Evolutionary conservation across 2,329 filamentous ascomycete species (phyloP), one percentile per base, ranked within the genome.

Genomic region (Erysiphe pisi): DNA sequence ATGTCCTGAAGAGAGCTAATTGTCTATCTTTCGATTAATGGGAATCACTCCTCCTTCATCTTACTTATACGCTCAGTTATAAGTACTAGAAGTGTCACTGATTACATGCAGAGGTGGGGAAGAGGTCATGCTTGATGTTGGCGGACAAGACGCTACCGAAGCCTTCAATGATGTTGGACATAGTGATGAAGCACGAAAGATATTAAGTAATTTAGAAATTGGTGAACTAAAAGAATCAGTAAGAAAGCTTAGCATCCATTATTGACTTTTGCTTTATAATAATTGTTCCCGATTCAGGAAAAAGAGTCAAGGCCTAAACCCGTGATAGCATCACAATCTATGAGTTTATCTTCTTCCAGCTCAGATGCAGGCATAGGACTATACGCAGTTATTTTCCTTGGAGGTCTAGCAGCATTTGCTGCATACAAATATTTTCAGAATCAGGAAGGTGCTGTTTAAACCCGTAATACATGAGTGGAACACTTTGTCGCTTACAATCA

Each of bases 161-260:
- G 94, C 95, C 79, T 99, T 99, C 83, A 95, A 99, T 86, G 95
- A 99, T 85, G 95, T 99, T 82, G 95, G 95, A 83, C 95, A 99
- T 91, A 96, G 92, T 82, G 95, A 99, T 84, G 95, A 99, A 87
- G 95, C 95, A 80, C 91, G 95, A 80, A 94, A 98, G 86, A 94
- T 97, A 80, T 89, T 99, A 77, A 89, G 91, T 47, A 88, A 89
- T 82, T 86, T 97, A 79, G 84, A 89, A 76, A 87, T 95, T 80
- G 94, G 93, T 79, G 86, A 83, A 56, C 84, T 97, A 83, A 96
- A 97, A 89, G 89, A 93, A 84, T 83, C 88, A 86, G 93, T 96
- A 87, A 82, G 89, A 36, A 43, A n/a, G 1, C 22, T 31, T 22
- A 25, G 22, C 28, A 74, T n/a, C 22, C 22, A 9, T n/a, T 25